phyloP scores from a whole-genome alignment of 2,329 filamentous ascomycete genomes.

The Fusarium buxicola region DNA sequence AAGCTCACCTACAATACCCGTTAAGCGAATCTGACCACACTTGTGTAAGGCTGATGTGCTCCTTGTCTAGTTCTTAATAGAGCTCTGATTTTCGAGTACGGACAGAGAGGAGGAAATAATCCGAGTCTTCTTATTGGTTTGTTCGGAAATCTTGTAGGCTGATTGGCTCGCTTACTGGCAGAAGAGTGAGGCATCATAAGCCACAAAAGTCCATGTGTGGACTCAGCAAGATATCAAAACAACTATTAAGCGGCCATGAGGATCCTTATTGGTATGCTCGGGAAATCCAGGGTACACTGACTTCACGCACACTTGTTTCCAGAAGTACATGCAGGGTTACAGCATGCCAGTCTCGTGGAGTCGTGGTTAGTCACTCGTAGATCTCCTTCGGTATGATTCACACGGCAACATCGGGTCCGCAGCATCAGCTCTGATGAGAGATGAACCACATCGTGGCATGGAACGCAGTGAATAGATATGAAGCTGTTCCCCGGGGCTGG shows the following conservation, averaged over 20 bases:
- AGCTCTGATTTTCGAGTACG: no score
- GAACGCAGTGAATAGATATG: background rate
- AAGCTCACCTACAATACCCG: no score
- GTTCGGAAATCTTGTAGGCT: background rate
- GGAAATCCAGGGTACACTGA: background rate
- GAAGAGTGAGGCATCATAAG: background rate
- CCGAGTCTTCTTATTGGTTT: no score
- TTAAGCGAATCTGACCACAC: no score
- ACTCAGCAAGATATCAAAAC: conserved; percentile 4
- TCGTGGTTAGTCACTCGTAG: background rate
- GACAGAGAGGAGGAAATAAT: no score
- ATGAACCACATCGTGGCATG: background rate
- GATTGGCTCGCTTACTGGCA: background rate
- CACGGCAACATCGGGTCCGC: background rate
- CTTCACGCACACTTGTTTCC: no score
- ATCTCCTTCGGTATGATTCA: conserved; percentile 8
- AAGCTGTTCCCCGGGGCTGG: no score
- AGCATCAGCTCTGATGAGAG: background rate
- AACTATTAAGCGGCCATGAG: background rate
- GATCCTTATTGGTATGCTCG: background rate
- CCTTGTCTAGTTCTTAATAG: no score
- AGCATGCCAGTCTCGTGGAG: background rate
- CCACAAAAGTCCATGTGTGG: no score
- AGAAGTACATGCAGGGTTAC: background rate
- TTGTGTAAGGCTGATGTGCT: no score